These are phyloP conservation scores for Herpetomonas tarakana DNA, from an alignment of 208 protist species.

Conservation along the genomic window DNA sequence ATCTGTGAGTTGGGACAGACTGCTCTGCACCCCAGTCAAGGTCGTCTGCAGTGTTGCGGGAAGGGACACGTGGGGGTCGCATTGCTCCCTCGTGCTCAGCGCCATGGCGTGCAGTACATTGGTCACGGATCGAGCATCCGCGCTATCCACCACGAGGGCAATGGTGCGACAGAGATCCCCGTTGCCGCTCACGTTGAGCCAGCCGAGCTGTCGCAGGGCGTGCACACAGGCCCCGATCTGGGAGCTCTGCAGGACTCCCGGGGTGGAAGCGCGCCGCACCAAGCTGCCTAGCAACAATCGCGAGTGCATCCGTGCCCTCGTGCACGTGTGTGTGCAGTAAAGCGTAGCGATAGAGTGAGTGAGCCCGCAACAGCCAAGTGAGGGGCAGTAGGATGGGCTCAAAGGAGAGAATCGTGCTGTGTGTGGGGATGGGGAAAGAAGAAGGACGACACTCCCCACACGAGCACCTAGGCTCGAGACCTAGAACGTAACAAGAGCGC, in stretches of 20 bases:
- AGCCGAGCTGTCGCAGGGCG: constrained; percentile 34
- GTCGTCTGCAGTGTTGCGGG: constrained; percentile 15
- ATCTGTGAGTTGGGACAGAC: constrained; percentile 24
- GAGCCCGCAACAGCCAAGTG: too few species aligned
- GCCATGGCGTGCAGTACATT: constrained; percentile 52
- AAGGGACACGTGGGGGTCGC: constrained; percentile 18
- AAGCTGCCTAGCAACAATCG: constrained; percentile 14
- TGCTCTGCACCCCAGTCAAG: constrained; percentile 26
- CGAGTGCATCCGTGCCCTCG: constrained; percentile 8
- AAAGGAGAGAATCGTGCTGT: too few species aligned
- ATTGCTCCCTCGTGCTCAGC: constrained; percentile 21
- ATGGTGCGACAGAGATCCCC: constrained; percentile 2
- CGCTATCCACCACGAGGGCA: background rate
- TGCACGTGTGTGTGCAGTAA: too few species aligned
- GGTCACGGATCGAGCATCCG: constrained; percentile 40
- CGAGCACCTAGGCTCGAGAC: too few species aligned
- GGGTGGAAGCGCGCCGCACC: constrained; percentile 22
- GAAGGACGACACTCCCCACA: too few species aligned
- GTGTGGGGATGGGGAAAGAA: too few species aligned
- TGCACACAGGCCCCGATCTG: constrained; percentile 43
- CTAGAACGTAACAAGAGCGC: too few species aligned
- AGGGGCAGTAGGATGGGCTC: too few species aligned
- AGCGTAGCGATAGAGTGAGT: too few species aligned
- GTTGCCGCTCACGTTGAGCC: constrained; percentile 10
- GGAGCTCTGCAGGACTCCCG: constrained; percentile 31